Evolutionary conservation across 768 basidiomycete species (phyloP).

Genomic region (Boletus subparvulus): DNA sequence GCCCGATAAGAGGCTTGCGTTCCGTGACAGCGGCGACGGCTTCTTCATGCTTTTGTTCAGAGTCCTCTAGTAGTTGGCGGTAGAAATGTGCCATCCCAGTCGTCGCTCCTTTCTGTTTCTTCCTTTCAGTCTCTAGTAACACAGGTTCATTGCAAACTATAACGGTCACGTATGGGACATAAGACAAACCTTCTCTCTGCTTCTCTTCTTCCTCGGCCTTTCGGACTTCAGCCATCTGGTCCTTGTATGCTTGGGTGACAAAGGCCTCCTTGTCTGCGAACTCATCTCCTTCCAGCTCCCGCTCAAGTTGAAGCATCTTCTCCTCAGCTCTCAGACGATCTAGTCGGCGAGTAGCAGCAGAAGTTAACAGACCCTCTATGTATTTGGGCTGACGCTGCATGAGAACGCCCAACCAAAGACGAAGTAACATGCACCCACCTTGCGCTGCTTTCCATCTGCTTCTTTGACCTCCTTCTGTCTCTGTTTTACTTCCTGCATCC

Average conservation of each 20-base stretch:
- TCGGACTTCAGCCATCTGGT: slow-evolving; percentile 91
- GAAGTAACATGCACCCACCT: slow-evolving; percentile 48
- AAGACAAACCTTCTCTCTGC: slow-evolving; percentile 71
- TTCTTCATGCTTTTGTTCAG: slow-evolving; percentile 81
- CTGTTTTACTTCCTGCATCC: slow-evolving; percentile 85
- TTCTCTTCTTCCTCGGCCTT: slow-evolving; percentile 92
- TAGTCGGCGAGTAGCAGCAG: slow-evolving; percentile 83
- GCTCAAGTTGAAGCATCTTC: slow-evolving; percentile 93
- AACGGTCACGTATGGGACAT: not conserved
- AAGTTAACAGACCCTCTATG: slow-evolving; percentile 71
- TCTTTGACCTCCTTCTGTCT: slow-evolving; percentile 76
- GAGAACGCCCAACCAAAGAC: slow-evolving; percentile 3
- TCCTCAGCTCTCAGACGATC: slow-evolving; percentile 95
- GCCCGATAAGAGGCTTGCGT: slow-evolving; percentile 57
- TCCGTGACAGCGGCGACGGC: slow-evolving; percentile 70
- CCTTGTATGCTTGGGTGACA: slow-evolving; percentile 95
- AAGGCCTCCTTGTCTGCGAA: slow-evolving; percentile 96
- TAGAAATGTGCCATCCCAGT: slow-evolving; percentile 88
- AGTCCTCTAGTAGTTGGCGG: slow-evolving; percentile 71
- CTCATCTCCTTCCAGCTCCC: slow-evolving; percentile 90
- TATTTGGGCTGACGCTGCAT: slow-evolving; percentile 77
- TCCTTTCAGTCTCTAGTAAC: slow-evolving; percentile 51
- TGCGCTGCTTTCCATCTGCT: slow-evolving; percentile 69
- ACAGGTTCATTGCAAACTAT: not conserved
- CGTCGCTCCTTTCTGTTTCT: slow-evolving; percentile 56